These are phyloP conservation scores for Geotrichum ghanense DNA, from an alignment of 805 yeast species.

Conservation along the genomic window DNA sequence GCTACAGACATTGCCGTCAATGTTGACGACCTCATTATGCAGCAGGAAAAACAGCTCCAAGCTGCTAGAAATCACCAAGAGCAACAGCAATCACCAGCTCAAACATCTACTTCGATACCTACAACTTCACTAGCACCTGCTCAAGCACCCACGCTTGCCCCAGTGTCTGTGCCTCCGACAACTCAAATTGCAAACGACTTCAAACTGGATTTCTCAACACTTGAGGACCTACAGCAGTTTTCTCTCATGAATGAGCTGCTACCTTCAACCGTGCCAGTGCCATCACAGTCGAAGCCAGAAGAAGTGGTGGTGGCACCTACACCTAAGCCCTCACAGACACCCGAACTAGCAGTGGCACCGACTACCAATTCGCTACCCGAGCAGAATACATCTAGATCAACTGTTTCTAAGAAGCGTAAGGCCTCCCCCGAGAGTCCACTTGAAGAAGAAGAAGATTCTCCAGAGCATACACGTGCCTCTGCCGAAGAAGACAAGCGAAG, in stretches of 20 bases:
- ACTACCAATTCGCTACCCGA: not conserved
- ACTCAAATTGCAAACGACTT: not conserved
- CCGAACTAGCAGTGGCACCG: not conserved
- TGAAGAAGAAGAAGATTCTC: slow-evolving; percentile 8
- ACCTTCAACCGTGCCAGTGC: not conserved
- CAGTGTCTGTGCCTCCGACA: too few species aligned
- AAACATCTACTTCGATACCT: not conserved
- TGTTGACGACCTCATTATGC: slow-evolving; percentile 23
- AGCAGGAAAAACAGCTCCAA: slow-evolving; percentile 23
- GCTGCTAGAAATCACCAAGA: slow-evolving; percentile 1
- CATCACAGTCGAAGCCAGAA: not conserved
- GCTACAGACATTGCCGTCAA: slow-evolving; percentile 27
- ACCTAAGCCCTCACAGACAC: not conserved
- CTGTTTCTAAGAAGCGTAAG: not conserved
- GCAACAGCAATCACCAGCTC: slow-evolving; percentile 5
- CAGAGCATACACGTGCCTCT: slow-evolving; percentile 13
- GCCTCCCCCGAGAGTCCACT: not conserved
- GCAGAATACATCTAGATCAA: not conserved
- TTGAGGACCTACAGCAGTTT: slow-evolving; percentile 1
- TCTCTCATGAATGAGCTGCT: not conserved
- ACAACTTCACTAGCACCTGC: too few species aligned
- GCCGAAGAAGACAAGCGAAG: slow-evolving; percentile 58
- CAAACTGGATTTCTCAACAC: not conserved
- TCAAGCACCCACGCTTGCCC: too few species aligned
- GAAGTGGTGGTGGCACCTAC: slow-evolving; percentile 4